Percentiles rank a stretch among this genome's conserved stretches.
Conservation (phyloP, 108 stramenopile genomes). For the Tribonema minus region DNA sequence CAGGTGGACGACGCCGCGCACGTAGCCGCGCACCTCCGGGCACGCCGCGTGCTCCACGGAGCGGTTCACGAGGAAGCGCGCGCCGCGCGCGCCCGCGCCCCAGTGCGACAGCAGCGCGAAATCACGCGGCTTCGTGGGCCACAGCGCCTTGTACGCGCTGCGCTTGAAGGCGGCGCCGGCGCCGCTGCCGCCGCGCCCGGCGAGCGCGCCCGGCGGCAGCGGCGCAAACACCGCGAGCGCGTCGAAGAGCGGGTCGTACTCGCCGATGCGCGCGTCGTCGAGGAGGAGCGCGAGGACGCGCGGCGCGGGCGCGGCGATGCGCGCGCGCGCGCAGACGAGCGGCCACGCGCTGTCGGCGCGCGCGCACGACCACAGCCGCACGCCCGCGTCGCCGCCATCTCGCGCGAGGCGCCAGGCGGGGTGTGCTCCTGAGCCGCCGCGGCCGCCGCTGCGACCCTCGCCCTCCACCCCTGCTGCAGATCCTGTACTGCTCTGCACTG, state of each 20-base stretch:
- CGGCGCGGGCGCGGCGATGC: background rate
- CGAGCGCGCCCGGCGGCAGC: conserved; percentile 12
- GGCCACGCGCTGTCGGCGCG: conserved; percentile 19
- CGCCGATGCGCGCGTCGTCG: conserved; percentile 38
- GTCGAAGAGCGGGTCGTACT: conserved; percentile 46
- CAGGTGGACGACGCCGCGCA: conserved; percentile 19
- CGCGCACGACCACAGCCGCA: conserved; percentile 23
- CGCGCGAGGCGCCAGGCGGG: conserved; percentile 1
- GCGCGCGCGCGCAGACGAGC: conserved; percentile 18
- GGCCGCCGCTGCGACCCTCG: no score
- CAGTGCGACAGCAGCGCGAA: conserved; percentile 33
- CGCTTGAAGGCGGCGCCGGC: conserved; percentile 38
- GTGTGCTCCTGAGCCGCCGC: no score
- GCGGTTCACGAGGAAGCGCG: conserved; percentile 18
- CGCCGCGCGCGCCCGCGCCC: conserved; percentile 29
- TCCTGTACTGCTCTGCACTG: no score
- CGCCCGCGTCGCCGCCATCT: conserved; percentile 12
- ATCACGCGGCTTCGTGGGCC: conserved; percentile 45
- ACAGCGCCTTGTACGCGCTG: conserved; percentile 30
- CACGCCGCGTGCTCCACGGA: conserved; percentile 27
- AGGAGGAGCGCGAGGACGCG: conserved; percentile 16
- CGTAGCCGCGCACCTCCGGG: conserved; percentile 11
- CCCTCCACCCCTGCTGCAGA: no score
- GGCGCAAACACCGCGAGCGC: conserved; percentile 18
- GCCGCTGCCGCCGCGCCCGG: conserved; percentile 34